Base-by-base conservation (phyloP, 371 early-diverging fungal genomes). In the Entomophthora muscae region DNA sequence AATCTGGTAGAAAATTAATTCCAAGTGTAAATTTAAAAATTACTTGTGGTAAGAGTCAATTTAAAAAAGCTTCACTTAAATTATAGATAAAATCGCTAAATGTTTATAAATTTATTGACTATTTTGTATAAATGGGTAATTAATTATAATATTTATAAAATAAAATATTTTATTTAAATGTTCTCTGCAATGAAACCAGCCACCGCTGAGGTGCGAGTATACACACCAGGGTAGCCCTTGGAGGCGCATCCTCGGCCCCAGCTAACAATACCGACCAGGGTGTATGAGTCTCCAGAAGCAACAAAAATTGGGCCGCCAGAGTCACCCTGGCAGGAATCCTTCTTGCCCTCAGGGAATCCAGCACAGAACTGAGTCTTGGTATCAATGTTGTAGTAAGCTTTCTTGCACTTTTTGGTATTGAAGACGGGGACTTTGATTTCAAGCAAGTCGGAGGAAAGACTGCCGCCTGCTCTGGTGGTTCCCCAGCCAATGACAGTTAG, bases 391-490 rank as follows among this genome's bases (percentile, higher is more conserved):
- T 22, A 22, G 26, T 51, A 61, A 27, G 17, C 22, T 26, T 33
- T 27, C 5, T 42, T 28, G 24, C 62, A 61, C 21, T 42, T 22
- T 12, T 12, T 27, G 5, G 1, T 1, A 26, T 33, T 10, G 62
- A 61, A 61, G 23, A 61, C 51, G 1, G 42, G 62, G 22, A 61
- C 26, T 23, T 61, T 61, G 62, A 52, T 53, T 26, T 61, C 52
- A 12, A 51, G 27, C 5, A 61, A 52, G 2, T n/a, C 29, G 13
- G 42, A 27, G 22, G 57, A 57, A 21, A 51, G 52, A 5, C 52
- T 21, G 21, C 62, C 27, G 2, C 52, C 52, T 23, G 42, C n/a
- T 5, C 13, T 26, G 21, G 51, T 52, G 27, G 52, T 61, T 52
- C 62, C 62, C 62, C 62, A 61, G 7, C 62, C 62, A 13, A 61